A percentile compares a stretch with the other conserved stretches of the same genome.
These are phyloP conservation scores for Dendrobium officinale DNA, from an alignment of 106 monocot genomes.

Conservation along the genomic window DNA sequence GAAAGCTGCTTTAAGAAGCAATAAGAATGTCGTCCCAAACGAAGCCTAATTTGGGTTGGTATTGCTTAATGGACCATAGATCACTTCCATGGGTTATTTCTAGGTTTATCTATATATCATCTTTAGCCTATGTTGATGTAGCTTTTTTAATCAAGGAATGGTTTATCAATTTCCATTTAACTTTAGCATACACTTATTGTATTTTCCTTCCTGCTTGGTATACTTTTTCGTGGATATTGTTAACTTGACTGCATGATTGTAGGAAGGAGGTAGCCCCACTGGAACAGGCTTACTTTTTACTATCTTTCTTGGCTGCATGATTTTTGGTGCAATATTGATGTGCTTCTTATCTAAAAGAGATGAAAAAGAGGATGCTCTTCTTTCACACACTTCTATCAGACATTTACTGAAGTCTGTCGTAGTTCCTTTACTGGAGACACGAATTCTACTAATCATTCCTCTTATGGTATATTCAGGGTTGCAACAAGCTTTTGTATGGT, in stretches of 20 bases:
- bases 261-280: constrained; percentile 51
- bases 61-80: background rate
- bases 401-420: constrained; percentile 48
- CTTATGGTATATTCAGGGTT: constrained; percentile 84
- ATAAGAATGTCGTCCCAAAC: too few species aligned
- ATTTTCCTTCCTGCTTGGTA: background rate
- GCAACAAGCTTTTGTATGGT: constrained; percentile 94
- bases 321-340: constrained; percentile 64
- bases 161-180: background rate
- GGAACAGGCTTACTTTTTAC: constrained; percentile 65
- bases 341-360: constrained; percentile 78
- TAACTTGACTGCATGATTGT: constrained; percentile 11
- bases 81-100: background rate
- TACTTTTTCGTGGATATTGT: background rate
- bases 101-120: background rate
- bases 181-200: background rate
- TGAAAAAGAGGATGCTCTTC: constrained; percentile 32
- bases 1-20: too few species aligned
- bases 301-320: constrained; percentile 69
- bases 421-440: constrained; percentile 54
- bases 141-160: background rate
- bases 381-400: constrained; percentile 20
- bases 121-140: background rate
- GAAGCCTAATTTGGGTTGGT: background rate
- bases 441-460: constrained; percentile 73